phyloP scores from a whole-genome alignment of 2,329 filamentous ascomycete genomes.

The Juglanconis juglandina region DNA sequence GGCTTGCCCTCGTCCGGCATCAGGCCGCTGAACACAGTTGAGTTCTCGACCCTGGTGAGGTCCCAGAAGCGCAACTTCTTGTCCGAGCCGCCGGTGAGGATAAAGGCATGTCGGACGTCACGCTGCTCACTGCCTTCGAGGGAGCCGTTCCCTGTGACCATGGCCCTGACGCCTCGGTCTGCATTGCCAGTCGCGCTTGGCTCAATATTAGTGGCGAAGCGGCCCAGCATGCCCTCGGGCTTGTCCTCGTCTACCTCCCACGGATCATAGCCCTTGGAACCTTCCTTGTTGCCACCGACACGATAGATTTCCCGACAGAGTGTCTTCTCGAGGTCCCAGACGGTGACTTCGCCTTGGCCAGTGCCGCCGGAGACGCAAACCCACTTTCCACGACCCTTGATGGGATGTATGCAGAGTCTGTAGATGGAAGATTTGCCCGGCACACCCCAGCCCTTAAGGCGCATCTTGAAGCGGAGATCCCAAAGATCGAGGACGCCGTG shows the following conservation, averaged over 20 bases:
- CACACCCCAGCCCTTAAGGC: constrained; percentile 84
- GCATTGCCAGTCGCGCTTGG: constrained; percentile 50
- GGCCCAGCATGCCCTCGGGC: constrained; percentile 78
- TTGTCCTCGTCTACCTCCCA: constrained; percentile 89
- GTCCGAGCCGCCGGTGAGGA: constrained; percentile 84
- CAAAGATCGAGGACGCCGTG: constrained; percentile 91
- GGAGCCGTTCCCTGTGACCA: constrained; percentile 68
- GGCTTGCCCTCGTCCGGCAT: constrained; percentile 67
- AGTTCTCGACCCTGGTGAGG: constrained; percentile 71
- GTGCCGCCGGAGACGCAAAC: constrained; percentile 87
- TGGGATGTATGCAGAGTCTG: constrained; percentile 73
- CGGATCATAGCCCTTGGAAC: constrained; percentile 68
- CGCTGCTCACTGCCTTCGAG: constrained; percentile 59
- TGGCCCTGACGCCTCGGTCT: constrained; percentile 69
- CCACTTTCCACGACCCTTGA: constrained; percentile 74
- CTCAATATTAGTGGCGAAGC: constrained; percentile 75
- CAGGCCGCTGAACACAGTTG: constrained; percentile 75
- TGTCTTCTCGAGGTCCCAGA: constrained; percentile 92
- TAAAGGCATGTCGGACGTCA: constrained; percentile 75
- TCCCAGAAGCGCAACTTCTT: constrained; percentile 96
- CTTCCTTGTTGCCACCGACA: constrained; percentile 59
- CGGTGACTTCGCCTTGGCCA: constrained; percentile 81
- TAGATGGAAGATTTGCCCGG: constrained; percentile 78
- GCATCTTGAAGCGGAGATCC: constrained; percentile 92
- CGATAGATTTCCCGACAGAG: constrained; percentile 87